phyloP scores from a whole-genome alignment of 2,329 filamentous ascomycete genomes.

The Xylaria sp. region DNA sequence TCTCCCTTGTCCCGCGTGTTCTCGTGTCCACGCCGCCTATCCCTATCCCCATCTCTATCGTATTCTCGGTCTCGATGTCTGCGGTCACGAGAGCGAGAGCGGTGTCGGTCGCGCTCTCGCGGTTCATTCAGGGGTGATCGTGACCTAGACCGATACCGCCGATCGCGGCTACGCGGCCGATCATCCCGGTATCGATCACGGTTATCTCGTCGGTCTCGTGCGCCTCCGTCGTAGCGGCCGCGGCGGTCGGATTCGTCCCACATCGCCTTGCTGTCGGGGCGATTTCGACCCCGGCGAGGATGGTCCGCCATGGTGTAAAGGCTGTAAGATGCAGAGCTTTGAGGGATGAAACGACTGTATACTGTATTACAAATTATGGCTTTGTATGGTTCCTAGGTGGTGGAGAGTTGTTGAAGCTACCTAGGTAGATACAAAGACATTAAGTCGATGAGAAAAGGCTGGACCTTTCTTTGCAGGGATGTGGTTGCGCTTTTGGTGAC shows the following conservation, averaged over 20 bases:
- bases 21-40: conserved; percentile 43
- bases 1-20: conserved; percentile 27
- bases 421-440: background rate
- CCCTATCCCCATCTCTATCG: conserved; percentile 51
- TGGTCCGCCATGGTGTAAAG: conserved; percentile 61
- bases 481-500: background rate
- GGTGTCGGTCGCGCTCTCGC: conserved; percentile 45
- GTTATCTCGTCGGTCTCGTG: conserved; percentile 47
- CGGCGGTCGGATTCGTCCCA: conserved; percentile 66
- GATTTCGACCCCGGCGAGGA: conserved; percentile 55
- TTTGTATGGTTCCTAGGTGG: background rate
- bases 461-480: background rate
- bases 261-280: conserved; percentile 69
- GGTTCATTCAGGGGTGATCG: conserved; percentile 51
- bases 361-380: background rate
- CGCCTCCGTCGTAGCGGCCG: conserved; percentile 46
- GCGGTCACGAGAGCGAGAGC: conserved; percentile 53
- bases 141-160: conserved; percentile 39
- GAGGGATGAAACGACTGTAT: conserved; percentile 12
- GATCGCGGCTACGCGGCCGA: conserved; percentile 49
- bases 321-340: background rate
- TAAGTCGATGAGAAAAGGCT: background rate
- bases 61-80: conserved; percentile 54
- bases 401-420: background rate
- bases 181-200: conserved; percentile 49